A percentile compares a stretch with the other conserved stretches of the same genome.
phyloP scores from a whole-genome alignment of 768 basidiomycete species.

The Hypsizygus marmoreus region DNA sequence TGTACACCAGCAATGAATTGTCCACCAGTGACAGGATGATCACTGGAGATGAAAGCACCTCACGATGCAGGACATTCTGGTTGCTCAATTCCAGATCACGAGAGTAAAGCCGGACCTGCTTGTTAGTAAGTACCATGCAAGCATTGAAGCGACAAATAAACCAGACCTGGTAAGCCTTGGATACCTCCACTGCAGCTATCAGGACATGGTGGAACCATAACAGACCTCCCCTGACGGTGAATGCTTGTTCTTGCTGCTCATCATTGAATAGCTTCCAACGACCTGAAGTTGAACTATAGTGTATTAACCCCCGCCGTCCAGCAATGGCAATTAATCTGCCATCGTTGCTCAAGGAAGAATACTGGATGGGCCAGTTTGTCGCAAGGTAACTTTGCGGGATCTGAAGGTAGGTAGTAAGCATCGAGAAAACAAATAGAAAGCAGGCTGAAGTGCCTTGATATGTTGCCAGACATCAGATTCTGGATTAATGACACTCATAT shows the following conservation, averaged over 20 bases:
- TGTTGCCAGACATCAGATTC: conserved; percentile 98
- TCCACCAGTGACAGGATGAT: conserved; percentile 91
- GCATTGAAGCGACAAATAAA: background rate
- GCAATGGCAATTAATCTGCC: conserved; percentile 92
- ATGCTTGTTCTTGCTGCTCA: conserved; percentile 82
- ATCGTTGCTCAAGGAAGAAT: conserved; percentile 88
- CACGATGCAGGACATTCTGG: conserved; percentile 81
- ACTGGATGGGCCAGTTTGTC: conserved; percentile 92
- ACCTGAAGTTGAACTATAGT: conserved; percentile 93
- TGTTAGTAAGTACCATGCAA: conserved; percentile 5
- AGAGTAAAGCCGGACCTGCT: conserved; percentile 89
- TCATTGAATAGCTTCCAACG: conserved; percentile 91
- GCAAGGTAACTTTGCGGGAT: conserved; percentile 88
- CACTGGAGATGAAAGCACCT: conserved; percentile 74
- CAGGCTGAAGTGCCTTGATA: conserved; percentile 64
- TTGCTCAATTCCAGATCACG: conserved; percentile 86
- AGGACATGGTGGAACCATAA: conserved; percentile 97
- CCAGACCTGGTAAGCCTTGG: conserved; percentile 74
- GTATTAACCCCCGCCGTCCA: conserved; percentile 85
- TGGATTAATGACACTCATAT: conserved; percentile 97
- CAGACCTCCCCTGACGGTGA: conserved; percentile 86
- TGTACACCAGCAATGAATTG: conserved; percentile 93
- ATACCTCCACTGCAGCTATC: conserved; percentile 84
- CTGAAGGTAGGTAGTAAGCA: conserved; percentile 40
- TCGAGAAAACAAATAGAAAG: background rate